Evolutionary conservation across 148 eudicot species (phyloP).

Genomic region (Diospyros lotus): DNA sequence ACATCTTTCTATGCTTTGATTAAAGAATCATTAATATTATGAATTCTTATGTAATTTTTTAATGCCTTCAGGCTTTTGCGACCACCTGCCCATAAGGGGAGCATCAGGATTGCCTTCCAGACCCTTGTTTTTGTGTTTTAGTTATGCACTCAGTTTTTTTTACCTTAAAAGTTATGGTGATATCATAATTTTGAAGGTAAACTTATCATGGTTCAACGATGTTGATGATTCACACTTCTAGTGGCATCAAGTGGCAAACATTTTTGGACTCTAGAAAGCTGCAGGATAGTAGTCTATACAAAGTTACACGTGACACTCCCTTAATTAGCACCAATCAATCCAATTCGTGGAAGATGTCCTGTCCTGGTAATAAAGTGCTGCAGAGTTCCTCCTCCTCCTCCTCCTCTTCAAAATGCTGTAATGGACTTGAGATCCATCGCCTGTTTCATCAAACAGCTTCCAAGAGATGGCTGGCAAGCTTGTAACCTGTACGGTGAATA

Average conservation of each 20-base stretch:
- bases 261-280: conserved; percentile 26
- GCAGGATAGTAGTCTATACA: conserved; percentile 34
- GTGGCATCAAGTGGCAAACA: conserved; percentile 37
- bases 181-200: conserved; percentile 19
- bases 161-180: neutral
- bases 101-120: neutral
- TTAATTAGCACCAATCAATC: conserved; percentile 21
- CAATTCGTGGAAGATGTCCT: conserved; percentile 24
- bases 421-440: conserved; percentile 29
- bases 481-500: neutral
- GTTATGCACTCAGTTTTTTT: neutral
- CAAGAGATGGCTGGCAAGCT: conserved; percentile 68
- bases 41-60: neutral
- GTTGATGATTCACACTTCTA: conserved; percentile 39
- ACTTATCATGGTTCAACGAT: conserved; percentile 65
- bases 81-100: neutral
- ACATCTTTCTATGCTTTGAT: neutral
- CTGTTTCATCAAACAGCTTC: conserved; percentile 42
- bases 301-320: conserved; percentile 27
- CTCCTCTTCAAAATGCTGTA: conserved; percentile 37
- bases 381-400: conserved; percentile 37
- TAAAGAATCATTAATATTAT: neutral
- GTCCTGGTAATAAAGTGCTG: conserved; percentile 28
- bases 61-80: neutral
- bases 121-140: conserved; percentile 1